phyloP scores from a whole-genome alignment of 2,329 filamentous ascomycete genomes.

The Claviceps citrina region DNA sequence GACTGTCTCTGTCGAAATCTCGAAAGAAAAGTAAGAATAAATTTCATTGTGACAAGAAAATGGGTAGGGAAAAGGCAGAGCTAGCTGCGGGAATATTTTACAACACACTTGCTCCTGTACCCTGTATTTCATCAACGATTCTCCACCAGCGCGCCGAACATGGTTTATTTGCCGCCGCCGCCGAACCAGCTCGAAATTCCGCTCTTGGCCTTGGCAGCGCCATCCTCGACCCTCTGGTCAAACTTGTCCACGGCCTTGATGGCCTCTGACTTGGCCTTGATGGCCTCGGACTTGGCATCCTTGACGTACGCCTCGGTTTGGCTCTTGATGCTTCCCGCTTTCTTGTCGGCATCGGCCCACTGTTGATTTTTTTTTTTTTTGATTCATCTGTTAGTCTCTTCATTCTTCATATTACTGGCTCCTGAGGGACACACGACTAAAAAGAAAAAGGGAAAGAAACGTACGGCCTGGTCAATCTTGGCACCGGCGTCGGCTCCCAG shows the following conservation, averaged over 20 bases:
- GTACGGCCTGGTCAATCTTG: conserved; percentile 54
- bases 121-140: no score
- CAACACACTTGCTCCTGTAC: no score
- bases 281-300: conserved; percentile 45
- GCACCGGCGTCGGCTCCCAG: conserved; percentile 35
- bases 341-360: conserved; percentile 43
- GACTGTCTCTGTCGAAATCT: no score
- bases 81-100: no score
- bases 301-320: conserved; percentile 44
- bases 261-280: conserved; percentile 48
- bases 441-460: conserved; percentile 13
- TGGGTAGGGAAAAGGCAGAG: no score
- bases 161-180: conserved; percentile 34
- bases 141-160: not conserved
- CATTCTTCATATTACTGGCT: no score
- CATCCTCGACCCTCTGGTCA: conserved; percentile 67
- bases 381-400: no score
- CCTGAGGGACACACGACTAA: not conserved
- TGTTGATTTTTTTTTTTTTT: no score
- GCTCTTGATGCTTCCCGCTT: conserved; percentile 46
- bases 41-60: no score
- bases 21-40: no score
- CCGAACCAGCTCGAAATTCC: conserved; percentile 79
- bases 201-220: conserved; percentile 67
- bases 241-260: conserved; percentile 66